Percentiles rank a stretch among this genome's conserved stretches.
These are phyloP conservation scores for Trebouxia gelatinosa DNA, from an alignment of 163 green algal genomes.

Conservation along the genomic window DNA sequence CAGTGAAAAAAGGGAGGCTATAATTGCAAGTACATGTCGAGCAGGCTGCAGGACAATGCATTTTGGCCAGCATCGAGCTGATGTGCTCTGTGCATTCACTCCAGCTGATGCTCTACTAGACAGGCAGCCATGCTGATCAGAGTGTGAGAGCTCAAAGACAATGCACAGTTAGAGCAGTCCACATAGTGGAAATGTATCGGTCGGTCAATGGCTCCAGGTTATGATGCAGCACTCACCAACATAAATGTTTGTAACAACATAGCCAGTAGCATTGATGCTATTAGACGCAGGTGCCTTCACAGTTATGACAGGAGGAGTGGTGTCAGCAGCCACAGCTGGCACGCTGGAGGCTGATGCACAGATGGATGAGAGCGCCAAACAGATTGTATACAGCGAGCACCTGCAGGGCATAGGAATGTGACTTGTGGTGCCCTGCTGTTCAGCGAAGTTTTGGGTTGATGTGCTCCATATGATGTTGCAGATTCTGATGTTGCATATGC, in stretches of 20 bases:
- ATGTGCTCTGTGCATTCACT: background rate
- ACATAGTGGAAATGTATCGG: background rate
- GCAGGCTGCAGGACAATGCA: background rate
- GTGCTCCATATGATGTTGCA: no score
- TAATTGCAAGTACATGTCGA: background rate
- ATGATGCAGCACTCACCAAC: background rate
- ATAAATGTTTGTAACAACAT: conserved; percentile 14
- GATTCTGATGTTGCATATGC: no score
- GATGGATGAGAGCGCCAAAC: background rate
- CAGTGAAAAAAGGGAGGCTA: background rate
- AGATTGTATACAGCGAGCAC: background rate
- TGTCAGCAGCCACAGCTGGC: background rate
- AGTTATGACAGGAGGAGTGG: background rate
- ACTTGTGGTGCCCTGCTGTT: no score
- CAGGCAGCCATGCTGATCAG: no score
- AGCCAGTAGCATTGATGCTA: background rate
- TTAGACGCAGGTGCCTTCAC: background rate
- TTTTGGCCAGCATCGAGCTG: background rate
- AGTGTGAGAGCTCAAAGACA: no score
- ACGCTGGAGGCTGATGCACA: background rate
- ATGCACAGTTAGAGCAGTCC: background rate
- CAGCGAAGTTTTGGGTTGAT: no score
- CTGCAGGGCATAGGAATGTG: conserved; percentile 7
- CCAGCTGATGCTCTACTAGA: background rate
- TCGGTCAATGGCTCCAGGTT: no score